Conservation (phyloP, 2,329 filamentous ascomycete genomes). For the Fusarium guadeloupense region DNA sequence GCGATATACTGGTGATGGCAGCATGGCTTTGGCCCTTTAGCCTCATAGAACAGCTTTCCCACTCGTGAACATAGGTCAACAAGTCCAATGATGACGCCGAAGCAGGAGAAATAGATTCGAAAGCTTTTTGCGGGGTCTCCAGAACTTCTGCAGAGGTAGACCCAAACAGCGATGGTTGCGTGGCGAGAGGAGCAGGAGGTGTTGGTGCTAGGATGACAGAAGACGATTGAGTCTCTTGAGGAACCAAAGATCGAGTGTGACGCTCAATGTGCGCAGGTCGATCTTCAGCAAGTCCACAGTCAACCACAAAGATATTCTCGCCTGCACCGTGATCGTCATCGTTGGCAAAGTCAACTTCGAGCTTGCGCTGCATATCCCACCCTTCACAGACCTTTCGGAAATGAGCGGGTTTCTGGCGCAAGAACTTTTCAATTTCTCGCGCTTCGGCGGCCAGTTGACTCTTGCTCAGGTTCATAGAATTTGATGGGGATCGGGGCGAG, state of each 20-base stretch:
- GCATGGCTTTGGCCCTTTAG: conserved; percentile 68
- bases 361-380: conserved; percentile 89
- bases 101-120: conserved; percentile 37
- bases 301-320: conserved; percentile 79
- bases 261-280: conserved; percentile 56
- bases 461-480: conserved; percentile 74
- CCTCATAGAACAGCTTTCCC: conserved; percentile 42
- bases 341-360: conserved; percentile 89
- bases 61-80: conserved; percentile 44
- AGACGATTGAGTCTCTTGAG: conserved; percentile 22
- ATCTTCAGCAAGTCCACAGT: conserved; percentile 73
- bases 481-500: conserved; percentile 80
- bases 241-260: conserved; percentile 50
- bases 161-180: conserved; percentile 46
- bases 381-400: conserved; percentile 81
- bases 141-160: conserved; percentile 6
- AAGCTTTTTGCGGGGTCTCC: conserved; percentile 31
- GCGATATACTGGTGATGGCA: conserved; percentile 73
- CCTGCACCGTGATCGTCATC: conserved; percentile 81
- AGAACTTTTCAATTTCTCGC: conserved; percentile 80
- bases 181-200: conserved; percentile 3
- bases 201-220: conserved; percentile 12
- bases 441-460: conserved; percentile 80
- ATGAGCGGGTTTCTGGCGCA: conserved; percentile 76
- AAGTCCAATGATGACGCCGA: conserved; percentile 30